Evolutionary conservation across 768 basidiomycete genomes (phyloP), one percentile per base, ranked within the genome.

Genomic region (Lactarius quietus): DNA sequence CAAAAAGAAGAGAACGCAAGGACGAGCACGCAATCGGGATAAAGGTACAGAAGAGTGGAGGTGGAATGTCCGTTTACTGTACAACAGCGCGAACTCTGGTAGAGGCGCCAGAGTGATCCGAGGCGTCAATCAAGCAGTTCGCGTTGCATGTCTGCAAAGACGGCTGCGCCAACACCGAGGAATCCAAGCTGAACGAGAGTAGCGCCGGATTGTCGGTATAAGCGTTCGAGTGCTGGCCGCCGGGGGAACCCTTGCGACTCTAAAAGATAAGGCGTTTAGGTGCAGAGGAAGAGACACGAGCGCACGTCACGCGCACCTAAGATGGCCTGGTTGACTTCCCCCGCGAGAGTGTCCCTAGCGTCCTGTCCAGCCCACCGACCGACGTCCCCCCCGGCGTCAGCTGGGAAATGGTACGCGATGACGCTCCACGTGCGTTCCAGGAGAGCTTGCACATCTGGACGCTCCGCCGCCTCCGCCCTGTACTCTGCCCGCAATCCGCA

Each of bases 301-400:
- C 28, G 23, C 4, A 17, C 20, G 1, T 57, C 48, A 55, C 26
- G 9, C 86, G 69, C 70, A 93, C 93, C 89, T 60, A 95, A 78
- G 63, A 95, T 92, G 45, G 87, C 90, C 73, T 86, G 82, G 70
- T 95, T 94, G 43, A 94, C 74, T 76, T 92, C 90, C 64, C 84
- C 86, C 33, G 89, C 88, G 62, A 94, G 80, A 39, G 80, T 74
- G 60, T 84, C 79, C 65, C 90, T 80, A 35, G 89, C 85, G 51
- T 82, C 84, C 65, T 86, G 83, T 45, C 91, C 86, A 10, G 85
- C 90, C 26, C 91, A 82, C 67, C 84, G 85, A 23, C 86, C 83
- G 18, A 85, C 83, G 36, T 84, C 81, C 15, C 88, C 88, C 5
- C 84, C 85, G 7, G 83, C 87, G 62, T 82, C 83, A 65, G 84